phyloP scores from a whole-genome alignment of 2,329 filamentous ascomycete species.

The Arthroderma uncinatum region DNA sequence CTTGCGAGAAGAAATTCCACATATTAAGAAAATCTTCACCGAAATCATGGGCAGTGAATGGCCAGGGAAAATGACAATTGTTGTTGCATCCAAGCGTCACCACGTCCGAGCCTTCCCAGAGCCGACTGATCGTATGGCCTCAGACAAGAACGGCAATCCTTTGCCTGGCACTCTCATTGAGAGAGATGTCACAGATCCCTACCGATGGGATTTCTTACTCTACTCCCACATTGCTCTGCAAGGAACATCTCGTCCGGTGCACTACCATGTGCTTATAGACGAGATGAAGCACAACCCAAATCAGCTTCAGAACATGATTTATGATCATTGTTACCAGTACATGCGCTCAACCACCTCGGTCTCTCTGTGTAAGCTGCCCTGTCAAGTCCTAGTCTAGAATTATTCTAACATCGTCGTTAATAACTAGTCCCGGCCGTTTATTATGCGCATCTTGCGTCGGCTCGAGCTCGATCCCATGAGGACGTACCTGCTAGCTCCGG shows the following conservation, averaged over 20 bases:
- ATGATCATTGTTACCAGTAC: slow-evolving; percentile 91
- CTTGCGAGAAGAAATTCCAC: slow-evolving; percentile 61
- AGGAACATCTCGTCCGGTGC: slow-evolving; percentile 82
- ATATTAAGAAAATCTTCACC: slow-evolving; percentile 54
- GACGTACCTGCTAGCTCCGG: slow-evolving; percentile 33
- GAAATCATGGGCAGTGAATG: slow-evolving; percentile 27
- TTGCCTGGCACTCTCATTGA: slow-evolving; percentile 82
- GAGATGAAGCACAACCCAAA: slow-evolving; percentile 59
- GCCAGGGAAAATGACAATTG: slow-evolving; percentile 63
- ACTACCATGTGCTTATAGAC: slow-evolving; percentile 82
- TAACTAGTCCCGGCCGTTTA: slow-evolving; percentile 64
- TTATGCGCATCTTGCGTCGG: slow-evolving; percentile 83
- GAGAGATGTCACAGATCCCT: slow-evolving; percentile 77
- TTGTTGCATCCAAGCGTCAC: slow-evolving; percentile 86
- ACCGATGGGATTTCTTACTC: slow-evolving; percentile 78
- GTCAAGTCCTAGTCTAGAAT: not conserved
- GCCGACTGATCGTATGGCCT: slow-evolving; percentile 35
- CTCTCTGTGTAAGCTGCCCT: slow-evolving; percentile 47
- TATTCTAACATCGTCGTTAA: slow-evolving; percentile 6
- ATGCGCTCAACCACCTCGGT: slow-evolving; percentile 85
- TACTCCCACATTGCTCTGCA: slow-evolving; percentile 71
- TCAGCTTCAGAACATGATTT: slow-evolving; percentile 75
- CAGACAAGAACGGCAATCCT: slow-evolving; percentile 69
- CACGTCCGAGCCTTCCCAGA: slow-evolving; percentile 86
- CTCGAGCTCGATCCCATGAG: slow-evolving; percentile 68